These are phyloP conservation scores for Erythrobasidium yunnanense DNA, from an alignment of 768 basidiomycete genomes.

Conservation along the genomic window DNA sequence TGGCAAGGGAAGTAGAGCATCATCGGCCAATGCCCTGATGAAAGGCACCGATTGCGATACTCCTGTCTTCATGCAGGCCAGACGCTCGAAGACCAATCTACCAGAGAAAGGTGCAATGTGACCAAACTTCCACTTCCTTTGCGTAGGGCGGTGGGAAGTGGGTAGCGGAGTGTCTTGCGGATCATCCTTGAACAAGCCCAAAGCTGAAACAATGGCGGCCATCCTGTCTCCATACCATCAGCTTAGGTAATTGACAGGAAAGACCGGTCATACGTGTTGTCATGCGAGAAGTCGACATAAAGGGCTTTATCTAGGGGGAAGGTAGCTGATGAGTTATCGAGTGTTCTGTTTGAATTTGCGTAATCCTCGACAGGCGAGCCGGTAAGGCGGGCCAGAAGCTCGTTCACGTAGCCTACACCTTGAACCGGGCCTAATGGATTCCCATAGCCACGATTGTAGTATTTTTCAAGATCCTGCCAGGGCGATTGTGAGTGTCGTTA, in stretches of 20 bases:
- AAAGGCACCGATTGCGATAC: slow-evolving; percentile 29
- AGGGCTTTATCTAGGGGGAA: slow-evolving; percentile 54
- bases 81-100: slow-evolving; percentile 61
- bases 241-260: not conserved
- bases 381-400: slow-evolving; percentile 72
- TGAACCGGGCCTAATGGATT: slow-evolving; percentile 58
- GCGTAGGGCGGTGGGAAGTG: not conserved
- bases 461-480: slow-evolving; percentile 60
- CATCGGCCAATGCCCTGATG: slow-evolving; percentile 68
- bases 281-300: slow-evolving; percentile 75
- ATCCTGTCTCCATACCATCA: slow-evolving; percentile 42
- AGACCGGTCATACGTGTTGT: slow-evolving; percentile 48
- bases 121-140: slow-evolving; percentile 50
- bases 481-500: not conserved
- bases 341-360: slow-evolving; percentile 44
- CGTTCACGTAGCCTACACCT: slow-evolving; percentile 78
- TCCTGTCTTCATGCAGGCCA: slow-evolving; percentile 47
- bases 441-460: slow-evolving; percentile 54
- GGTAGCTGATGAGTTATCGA: slow-evolving; percentile 53
- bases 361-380: slow-evolving; percentile 35
- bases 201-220: slow-evolving; percentile 59
- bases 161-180: slow-evolving; percentile 45
- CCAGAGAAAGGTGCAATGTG: slow-evolving; percentile 63
- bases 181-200: slow-evolving; percentile 45
- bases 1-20: slow-evolving; percentile 53